These are phyloP conservation scores for Schizonepeta tenuifolia DNA, from an alignment of 257 asterid genomes.

Conservation along the genomic window DNA sequence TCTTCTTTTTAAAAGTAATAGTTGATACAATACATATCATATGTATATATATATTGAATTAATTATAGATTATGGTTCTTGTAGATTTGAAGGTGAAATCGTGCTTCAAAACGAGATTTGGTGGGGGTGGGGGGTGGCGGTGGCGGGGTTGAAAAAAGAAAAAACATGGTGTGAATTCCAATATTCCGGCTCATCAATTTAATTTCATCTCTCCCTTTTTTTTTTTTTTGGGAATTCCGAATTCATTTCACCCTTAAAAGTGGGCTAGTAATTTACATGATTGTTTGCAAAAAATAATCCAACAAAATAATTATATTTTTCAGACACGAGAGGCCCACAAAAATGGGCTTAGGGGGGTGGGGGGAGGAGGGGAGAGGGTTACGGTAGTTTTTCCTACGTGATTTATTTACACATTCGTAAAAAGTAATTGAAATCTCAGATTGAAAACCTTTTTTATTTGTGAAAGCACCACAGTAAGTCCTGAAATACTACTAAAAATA, in stretches of 20 bases:
- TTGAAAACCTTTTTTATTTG: background rate
- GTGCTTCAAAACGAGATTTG: background rate
- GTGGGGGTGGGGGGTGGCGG: background rate
- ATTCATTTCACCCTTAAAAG: background rate
- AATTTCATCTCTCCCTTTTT: background rate
- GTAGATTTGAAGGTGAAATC: too few species aligned
- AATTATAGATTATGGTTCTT: too few species aligned
- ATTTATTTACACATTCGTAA: background rate
- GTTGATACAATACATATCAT: too few species aligned
- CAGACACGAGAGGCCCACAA: constrained; percentile 35
- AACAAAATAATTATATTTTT: constrained; percentile 16
- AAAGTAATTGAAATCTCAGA: background rate
- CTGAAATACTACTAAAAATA: background rate
- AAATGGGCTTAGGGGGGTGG: constrained; percentile 23
- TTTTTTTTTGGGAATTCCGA: background rate
- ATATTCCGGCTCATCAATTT: background rate
- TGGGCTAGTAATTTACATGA: constrained; percentile 19
- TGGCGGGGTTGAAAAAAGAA: background rate
- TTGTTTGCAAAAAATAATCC: constrained; percentile 19
- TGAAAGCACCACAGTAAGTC: background rate
- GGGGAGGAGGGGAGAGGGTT: background rate
- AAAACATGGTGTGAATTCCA: constrained; percentile 5
- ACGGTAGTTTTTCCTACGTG: background rate
- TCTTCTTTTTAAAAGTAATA: too few species aligned
- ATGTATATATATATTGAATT: background rate